A percentile compares a stretch with the other conserved stretches of the same genome.
phyloP scores from a whole-genome alignment of 2,329 filamentous ascomycete species.

The Sclerotinia borealis region DNA sequence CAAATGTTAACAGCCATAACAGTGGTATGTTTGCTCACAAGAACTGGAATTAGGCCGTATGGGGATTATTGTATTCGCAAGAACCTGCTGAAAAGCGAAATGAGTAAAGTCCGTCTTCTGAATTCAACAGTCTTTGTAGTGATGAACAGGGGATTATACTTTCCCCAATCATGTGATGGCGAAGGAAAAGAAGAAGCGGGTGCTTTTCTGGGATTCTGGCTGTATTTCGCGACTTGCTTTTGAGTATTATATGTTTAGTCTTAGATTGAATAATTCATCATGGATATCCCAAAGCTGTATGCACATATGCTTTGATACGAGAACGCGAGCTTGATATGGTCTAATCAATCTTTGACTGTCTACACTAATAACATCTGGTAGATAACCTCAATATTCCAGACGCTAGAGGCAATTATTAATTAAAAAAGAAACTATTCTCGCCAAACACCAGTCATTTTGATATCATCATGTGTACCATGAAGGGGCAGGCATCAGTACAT shows the following conservation, averaged over 20 bases:
- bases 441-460: neutral
- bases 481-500: neutral
- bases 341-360: neutral
- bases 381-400: neutral
- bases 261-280: too few relatives aligned
- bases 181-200: neutral
- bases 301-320: too few relatives aligned
- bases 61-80: neutral
- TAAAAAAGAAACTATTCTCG: too few relatives aligned
- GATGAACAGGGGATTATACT: neutral
- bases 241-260: too few relatives aligned
- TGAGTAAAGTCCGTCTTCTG: neutral
- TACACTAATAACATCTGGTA: neutral
- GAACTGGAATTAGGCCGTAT: neutral
- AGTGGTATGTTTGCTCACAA: slow-evolving; percentile 6
- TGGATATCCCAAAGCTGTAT: too few relatives aligned
- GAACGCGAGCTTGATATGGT: neutral
- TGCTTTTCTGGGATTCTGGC: neutral
- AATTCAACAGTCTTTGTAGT: neutral
- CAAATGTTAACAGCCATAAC: neutral
- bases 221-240: neutral
- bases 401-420: neutral
- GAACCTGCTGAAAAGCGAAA: neutral
- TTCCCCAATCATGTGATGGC: neutral
- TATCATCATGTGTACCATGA: neutral